Conservation (phyloP, 371 early-diverging fungal species). For the Mortierella sp. region DNA sequence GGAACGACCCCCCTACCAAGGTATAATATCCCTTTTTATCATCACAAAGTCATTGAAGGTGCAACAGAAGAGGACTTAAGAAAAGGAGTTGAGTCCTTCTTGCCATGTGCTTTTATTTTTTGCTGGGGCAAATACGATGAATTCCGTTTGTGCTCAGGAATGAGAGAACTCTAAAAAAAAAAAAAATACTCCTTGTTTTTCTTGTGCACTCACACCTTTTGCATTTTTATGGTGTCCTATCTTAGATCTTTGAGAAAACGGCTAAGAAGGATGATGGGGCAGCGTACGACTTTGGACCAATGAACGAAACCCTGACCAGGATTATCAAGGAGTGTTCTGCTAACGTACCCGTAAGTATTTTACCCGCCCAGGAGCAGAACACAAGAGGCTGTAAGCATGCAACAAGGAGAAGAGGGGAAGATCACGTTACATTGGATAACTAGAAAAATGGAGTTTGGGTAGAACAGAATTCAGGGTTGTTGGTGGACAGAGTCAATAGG, state of each 20-base stretch:
- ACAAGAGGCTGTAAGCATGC: background rate
- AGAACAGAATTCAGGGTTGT: background rate
- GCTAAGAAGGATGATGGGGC: slow-evolving; percentile 21
- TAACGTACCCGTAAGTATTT: slow-evolving; percentile 40
- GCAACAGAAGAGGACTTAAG: too few species aligned
- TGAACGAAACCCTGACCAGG: slow-evolving; percentile 31
- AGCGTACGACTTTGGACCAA: slow-evolving; percentile 39
- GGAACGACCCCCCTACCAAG: slow-evolving; percentile 67
- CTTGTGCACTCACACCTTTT: background rate
- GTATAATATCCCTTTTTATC: slow-evolving; percentile 38
- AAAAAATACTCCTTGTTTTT: background rate
- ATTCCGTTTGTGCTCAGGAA: background rate
- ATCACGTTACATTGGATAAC: background rate
- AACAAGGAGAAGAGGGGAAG: background rate
- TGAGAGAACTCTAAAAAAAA: slow-evolving; percentile 4
- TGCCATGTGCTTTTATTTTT: background rate
- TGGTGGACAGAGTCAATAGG: background rate
- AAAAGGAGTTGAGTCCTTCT: background rate
- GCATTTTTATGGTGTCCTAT: background rate
- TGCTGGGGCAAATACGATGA: background rate
- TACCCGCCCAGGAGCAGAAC: background rate
- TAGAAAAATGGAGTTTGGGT: background rate
- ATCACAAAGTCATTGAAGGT: background rate
- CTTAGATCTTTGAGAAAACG: slow-evolving; percentile 54
- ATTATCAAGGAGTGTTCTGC: slow-evolving; percentile 45